Evolutionary conservation across 257 asterid species (phyloP).

Genomic region (Coffea eugenioides): DNA sequence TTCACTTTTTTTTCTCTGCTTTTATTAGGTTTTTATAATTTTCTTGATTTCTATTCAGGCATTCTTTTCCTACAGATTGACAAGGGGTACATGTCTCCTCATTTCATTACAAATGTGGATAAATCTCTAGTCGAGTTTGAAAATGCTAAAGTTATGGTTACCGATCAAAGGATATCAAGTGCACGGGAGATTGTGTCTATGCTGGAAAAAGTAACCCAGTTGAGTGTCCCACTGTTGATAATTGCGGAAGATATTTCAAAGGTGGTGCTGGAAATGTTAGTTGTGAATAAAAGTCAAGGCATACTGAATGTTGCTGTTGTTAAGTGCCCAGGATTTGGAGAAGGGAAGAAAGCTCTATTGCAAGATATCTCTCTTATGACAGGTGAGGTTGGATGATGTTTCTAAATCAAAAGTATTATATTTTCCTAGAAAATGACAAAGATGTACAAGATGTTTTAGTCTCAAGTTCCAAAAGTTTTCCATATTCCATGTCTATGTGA

Average conservation of each 20-base stretch:
- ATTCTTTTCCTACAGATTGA: constrained; percentile 90
- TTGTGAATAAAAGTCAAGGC: constrained; percentile 75
- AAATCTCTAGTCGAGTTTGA: constrained; percentile 80
- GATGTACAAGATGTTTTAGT: not conserved
- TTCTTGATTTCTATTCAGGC: constrained; percentile 79
- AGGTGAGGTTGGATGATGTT: constrained; percentile 38
- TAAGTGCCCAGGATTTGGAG: constrained; percentile 82
- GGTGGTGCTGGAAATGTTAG: constrained; percentile 76
- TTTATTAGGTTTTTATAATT: constrained; percentile 37
- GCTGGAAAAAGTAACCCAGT: constrained; percentile 88
- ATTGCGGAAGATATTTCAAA: constrained; percentile 83
- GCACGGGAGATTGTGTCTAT: constrained; percentile 73
- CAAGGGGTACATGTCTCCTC: constrained; percentile 95
- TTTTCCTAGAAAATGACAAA: not conserved
- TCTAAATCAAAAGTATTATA: not conserved
- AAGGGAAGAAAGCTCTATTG: constrained; percentile 77
- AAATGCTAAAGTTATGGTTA: constrained; percentile 81
- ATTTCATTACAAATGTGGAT: constrained; percentile 69
- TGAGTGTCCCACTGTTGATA: constrained; percentile 86
- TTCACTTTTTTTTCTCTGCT: constrained; percentile 10
- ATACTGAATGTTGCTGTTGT: constrained; percentile 74
- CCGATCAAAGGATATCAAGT: constrained; percentile 71
- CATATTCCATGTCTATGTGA: not conserved
- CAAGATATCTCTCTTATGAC: constrained; percentile 97
- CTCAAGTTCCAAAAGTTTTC: not conserved